Conservation (phyloP, 2,329 filamentous ascomycete genomes). For the Didymella keratinophila region DNA sequence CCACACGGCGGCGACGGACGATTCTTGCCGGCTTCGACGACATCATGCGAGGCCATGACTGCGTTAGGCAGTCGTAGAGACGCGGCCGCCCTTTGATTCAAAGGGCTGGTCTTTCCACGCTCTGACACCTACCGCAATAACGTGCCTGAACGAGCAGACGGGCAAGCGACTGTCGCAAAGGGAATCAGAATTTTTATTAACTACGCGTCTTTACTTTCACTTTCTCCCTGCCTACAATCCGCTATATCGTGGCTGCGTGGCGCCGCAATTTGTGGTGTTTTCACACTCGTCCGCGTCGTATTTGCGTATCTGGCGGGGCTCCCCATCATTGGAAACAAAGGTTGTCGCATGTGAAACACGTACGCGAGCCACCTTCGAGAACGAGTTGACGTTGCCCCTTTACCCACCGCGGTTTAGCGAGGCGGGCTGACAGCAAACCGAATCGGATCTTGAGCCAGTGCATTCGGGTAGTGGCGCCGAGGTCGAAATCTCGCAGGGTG, state of each 20-base stretch:
- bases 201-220: neutral
- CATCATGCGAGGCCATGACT: neutral
- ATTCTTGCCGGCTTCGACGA: neutral
- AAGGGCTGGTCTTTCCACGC: conserved; percentile 1
- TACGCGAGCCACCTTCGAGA: conserved; percentile 15
- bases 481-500: conserved; percentile 18
- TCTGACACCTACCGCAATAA: neutral
- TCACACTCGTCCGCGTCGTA: conserved; percentile 3
- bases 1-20: conserved; percentile 4
- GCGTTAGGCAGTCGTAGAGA: conserved; percentile 6
- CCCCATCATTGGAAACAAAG: conserved; percentile 3
- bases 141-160: neutral
- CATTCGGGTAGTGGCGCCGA: conserved; percentile 17
- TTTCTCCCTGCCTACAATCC: neutral
- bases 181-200: neutral
- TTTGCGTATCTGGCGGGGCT: conserved; percentile 15
- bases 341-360: conserved; percentile 16
- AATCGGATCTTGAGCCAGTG: conserved; percentile 10
- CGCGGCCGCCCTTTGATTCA: conserved; percentile 12
- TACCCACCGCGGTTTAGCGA: conserved; percentile 16
- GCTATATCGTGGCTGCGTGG: neutral
- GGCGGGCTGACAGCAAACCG: conserved; percentile 14
- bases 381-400: conserved; percentile 16
- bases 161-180: neutral
- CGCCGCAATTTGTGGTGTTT: neutral